Conservation (phyloP, 1,139 yeast species). For the Kurtzmaniella quercitrusa region DNA sequence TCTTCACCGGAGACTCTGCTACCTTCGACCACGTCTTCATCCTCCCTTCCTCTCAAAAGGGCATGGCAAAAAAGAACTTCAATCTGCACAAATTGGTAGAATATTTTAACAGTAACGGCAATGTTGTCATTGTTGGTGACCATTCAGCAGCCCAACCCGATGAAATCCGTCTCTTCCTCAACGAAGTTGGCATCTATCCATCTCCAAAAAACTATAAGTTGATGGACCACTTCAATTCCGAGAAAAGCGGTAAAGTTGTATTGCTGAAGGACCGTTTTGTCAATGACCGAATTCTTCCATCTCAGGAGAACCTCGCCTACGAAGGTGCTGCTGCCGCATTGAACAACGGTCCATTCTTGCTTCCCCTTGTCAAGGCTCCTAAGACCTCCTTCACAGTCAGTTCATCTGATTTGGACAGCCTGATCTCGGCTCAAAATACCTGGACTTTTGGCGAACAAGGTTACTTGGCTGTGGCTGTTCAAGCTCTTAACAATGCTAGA, state of each 20-base stretch:
- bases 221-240: constrained; percentile 59
- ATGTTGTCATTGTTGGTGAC: constrained; percentile 61
- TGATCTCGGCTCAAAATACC: constrained; percentile 40
- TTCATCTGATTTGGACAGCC: constrained; percentile 28
- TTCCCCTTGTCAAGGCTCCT: constrained; percentile 71
- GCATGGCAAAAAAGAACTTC: constrained; percentile 29
- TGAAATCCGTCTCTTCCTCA: constrained; percentile 60
- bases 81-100: constrained; percentile 33
- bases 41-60: constrained; percentile 37
- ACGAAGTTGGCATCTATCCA: constrained; percentile 80
- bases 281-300: constrained; percentile 18
- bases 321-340: constrained; percentile 40
- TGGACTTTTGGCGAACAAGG: constrained; percentile 90
- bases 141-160: constrained; percentile 49
- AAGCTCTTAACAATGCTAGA: constrained; percentile 77
- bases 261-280: constrained; percentile 23
- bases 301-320: constrained; percentile 16
- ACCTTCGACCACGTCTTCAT: constrained; percentile 31
- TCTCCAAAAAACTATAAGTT: constrained; percentile 70
- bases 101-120: constrained; percentile 67
- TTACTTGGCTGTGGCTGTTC: constrained; percentile 72
- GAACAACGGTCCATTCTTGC: constrained; percentile 51
- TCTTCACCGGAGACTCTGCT: constrained; percentile 24
- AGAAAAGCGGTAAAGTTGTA: constrained; percentile 18
- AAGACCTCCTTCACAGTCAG: constrained; percentile 58